phyloP scores from a whole-genome alignment of 805 yeast species.

The Kazachstania taianensis region DNA sequence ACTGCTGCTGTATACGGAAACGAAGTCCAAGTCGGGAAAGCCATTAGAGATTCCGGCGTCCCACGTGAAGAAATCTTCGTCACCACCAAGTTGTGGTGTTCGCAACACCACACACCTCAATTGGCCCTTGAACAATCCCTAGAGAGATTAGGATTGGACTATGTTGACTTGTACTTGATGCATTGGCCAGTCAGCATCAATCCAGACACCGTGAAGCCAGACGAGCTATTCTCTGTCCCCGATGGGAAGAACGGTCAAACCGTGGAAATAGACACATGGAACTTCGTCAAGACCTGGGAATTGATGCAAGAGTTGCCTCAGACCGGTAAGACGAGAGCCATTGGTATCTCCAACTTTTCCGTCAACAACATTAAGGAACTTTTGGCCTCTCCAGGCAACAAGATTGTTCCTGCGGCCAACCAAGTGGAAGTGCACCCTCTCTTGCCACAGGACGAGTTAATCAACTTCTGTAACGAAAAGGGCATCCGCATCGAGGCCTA shows the following conservation, averaged over 20 bases:
- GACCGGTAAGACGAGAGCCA: slow-evolving; percentile 44
- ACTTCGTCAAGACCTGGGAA: slow-evolving; percentile 50
- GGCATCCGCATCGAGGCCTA: slow-evolving; percentile 61
- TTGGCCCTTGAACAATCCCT: slow-evolving; percentile 50
- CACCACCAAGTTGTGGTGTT: slow-evolving; percentile 61
- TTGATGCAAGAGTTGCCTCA: slow-evolving; percentile 48
- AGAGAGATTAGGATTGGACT: slow-evolving; percentile 54
- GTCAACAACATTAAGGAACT: slow-evolving; percentile 41
- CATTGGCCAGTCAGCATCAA: slow-evolving; percentile 71
- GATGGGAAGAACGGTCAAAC: slow-evolving; percentile 31
- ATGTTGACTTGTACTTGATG: slow-evolving; percentile 67
- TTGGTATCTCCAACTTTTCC: slow-evolving; percentile 73
- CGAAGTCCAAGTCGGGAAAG: slow-evolving; percentile 54
- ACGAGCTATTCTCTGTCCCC: slow-evolving; percentile 28
- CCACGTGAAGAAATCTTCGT: slow-evolving; percentile 57
- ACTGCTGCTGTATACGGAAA: slow-evolving; percentile 62
- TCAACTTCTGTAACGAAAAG: slow-evolving; percentile 41
- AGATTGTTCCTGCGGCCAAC: slow-evolving; percentile 54
- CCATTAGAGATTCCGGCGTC: slow-evolving; percentile 46
- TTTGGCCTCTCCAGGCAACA: slow-evolving; percentile 38
- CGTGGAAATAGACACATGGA: slow-evolving; percentile 30
- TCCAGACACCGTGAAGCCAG: slow-evolving; percentile 32
- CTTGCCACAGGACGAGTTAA: slow-evolving; percentile 53
- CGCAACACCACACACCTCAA: slow-evolving; percentile 40
- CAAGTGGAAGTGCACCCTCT: slow-evolving; percentile 74